These are phyloP conservation scores for Serendipita sp. DNA, from an alignment of 1,284 basidiomycete species.

Conservation along the genomic window DNA sequence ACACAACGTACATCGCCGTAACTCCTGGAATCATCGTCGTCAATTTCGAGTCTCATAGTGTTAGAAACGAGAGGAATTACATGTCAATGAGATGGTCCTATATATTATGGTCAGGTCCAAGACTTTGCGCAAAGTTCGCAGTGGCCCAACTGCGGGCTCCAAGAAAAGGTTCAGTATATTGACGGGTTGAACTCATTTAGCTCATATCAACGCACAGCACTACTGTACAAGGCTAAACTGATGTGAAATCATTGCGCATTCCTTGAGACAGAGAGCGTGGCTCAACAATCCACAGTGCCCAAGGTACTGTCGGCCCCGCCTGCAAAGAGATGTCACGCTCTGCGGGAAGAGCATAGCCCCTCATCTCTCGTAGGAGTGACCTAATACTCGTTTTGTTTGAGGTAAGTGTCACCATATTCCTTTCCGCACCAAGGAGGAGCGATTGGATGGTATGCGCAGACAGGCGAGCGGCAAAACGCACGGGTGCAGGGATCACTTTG, in stretches of 20 bases:
- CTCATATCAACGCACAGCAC: not conserved
- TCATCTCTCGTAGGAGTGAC: constrained; percentile 51
- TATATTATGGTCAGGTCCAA: constrained; percentile 1
- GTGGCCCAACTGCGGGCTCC: not conserved
- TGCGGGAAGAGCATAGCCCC: constrained; percentile 15
- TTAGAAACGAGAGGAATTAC: not conserved
- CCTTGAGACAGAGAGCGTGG: constrained; percentile 62
- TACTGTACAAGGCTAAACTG: not conserved
- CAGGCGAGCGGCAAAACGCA: constrained; percentile 38
- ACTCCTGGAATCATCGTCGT: not conserved
- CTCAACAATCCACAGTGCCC: constrained; percentile 57
- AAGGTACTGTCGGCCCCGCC: not conserved
- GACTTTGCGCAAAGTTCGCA: not conserved
- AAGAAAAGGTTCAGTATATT: not conserved
- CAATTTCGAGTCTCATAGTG: not conserved
- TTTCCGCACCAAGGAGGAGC: constrained; percentile 48
- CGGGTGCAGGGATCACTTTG: constrained; percentile 36
- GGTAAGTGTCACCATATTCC: constrained; percentile 69
- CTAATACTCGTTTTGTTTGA: constrained; percentile 66
- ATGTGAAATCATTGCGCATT: constrained; percentile 26
- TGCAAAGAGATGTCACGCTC: not conserved
- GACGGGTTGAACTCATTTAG: not conserved
- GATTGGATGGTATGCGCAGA: constrained; percentile 59
- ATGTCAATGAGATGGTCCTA: not conserved
- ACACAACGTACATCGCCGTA: not conserved